Evolutionary conservation across 2,329 filamentous ascomycete genomes (phyloP).

Genomic region (Colletotrichum sojae): DNA sequence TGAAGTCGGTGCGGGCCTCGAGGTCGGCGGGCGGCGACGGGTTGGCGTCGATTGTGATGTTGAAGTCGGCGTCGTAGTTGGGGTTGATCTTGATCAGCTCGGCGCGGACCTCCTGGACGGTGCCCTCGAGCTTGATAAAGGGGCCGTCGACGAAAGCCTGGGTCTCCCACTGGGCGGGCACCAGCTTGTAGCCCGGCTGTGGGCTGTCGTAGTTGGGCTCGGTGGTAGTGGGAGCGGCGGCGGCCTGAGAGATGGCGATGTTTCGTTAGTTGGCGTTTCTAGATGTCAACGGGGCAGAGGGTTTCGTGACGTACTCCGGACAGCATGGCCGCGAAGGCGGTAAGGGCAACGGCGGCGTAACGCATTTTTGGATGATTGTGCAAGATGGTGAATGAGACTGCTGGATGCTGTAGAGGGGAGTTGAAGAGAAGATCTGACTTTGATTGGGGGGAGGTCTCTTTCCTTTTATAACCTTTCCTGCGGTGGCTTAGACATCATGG

Average conservation of each 20-base stretch:
- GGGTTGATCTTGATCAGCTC: constrained; percentile 13
- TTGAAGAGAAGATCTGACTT: neutral
- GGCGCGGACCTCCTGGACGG: constrained; percentile 6
- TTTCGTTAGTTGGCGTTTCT: neutral
- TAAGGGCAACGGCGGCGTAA: neutral
- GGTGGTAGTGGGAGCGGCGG: neutral
- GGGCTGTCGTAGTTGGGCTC: neutral
- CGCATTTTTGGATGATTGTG: neutral
- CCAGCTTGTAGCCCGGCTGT: neutral
- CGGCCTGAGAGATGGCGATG: neutral
- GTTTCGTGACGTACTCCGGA: neutral
- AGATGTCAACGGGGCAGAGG: neutral
- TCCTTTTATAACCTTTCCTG: neutral
- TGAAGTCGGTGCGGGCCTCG: constrained; percentile 21
- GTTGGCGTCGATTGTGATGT: neutral
- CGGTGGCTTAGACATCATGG: neutral
- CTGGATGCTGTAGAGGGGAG: neutral
- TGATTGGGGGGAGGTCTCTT: neutral
- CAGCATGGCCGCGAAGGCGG: neutral
- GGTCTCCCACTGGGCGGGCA: constrained; percentile 33
- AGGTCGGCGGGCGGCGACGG: neutral
- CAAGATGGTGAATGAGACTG: neutral
- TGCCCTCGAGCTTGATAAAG: neutral
- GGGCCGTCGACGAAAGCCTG: constrained; percentile 35
- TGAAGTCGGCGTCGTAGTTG: constrained; percentile 14